Percentiles rank a stretch among this genome's conserved stretches.
phyloP scores from a whole-genome alignment of 768 basidiomycete species.

The Lactarius tabidus region DNA sequence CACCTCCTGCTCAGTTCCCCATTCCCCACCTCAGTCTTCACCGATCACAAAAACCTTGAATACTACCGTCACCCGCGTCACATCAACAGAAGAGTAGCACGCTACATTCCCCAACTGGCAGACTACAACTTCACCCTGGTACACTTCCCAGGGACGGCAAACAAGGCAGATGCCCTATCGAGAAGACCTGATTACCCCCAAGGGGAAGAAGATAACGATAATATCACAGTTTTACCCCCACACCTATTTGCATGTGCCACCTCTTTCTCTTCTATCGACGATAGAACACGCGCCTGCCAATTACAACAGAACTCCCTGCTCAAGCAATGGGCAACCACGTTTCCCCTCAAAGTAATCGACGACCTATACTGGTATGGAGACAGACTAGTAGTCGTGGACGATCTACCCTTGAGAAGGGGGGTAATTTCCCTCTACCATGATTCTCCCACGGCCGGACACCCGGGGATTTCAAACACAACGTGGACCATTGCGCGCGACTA shows the following conservation, averaged over 20 bases:
- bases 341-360: not conserved
- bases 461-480: not conserved
- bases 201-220: not conserved
- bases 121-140: not conserved
- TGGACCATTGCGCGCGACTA: not conserved
- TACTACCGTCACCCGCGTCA: not conserved
- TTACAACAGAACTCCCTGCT: not conserved
- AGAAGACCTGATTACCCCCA: too few species aligned
- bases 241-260: not conserved
- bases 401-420: not conserved
- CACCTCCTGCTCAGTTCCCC: not conserved
- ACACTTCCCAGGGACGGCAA: not conserved
- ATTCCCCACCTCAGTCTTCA: not conserved
- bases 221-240: not conserved
- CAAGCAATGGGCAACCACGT: accelerated
- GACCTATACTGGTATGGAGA: not conserved
- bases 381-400: not conserved
- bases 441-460: not conserved
- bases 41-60: not conserved
- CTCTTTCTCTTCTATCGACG: not conserved
- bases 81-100: not conserved
- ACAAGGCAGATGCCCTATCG: not conserved
- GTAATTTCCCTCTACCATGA: not conserved
- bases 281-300: not conserved
- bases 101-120: not conserved